phyloP scores from a whole-genome alignment of 208 protist genomes.

The Histomonas meleagridis region DNA sequence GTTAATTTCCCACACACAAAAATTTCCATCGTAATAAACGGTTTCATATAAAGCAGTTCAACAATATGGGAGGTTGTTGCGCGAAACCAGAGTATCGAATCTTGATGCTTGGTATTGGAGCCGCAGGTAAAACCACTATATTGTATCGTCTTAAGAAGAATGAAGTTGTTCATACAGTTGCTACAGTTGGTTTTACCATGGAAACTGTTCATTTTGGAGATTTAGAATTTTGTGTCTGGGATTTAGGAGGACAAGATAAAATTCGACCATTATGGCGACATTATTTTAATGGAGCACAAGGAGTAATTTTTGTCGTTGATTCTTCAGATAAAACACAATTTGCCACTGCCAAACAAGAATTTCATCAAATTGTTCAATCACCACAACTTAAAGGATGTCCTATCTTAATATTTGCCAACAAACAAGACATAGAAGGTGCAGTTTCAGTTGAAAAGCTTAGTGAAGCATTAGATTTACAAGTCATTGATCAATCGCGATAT shows the following conservation, averaged over 20 bases:
- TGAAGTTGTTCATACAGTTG: slow-evolving; percentile 77
- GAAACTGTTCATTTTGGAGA: slow-evolving; percentile 66
- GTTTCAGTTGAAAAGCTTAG: slow-evolving; percentile 81
- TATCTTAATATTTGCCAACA: slow-evolving; percentile 94
- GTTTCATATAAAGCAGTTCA: no score
- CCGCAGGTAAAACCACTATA: slow-evolving; percentile 65
- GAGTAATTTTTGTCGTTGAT: slow-evolving; percentile 91
- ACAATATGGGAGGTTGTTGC: no score
- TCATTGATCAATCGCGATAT: slow-evolving; percentile 71
- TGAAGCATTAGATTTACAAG: slow-evolving; percentile 74
- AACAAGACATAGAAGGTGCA: slow-evolving; percentile 91
- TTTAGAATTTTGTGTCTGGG: slow-evolving; percentile 78
- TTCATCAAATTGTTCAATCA: slow-evolving; percentile 77
- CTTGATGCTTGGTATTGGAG: slow-evolving; percentile 44
- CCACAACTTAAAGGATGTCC: slow-evolving; percentile 80
- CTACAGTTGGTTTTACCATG: slow-evolving; percentile 77
- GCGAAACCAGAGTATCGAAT: no score
- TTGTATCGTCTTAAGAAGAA: slow-evolving; percentile 85
- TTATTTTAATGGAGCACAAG: slow-evolving; percentile 83
- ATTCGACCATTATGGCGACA: slow-evolving; percentile 83
- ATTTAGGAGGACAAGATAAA: slow-evolving; percentile 86
- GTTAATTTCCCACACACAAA: no score
- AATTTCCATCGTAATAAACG: no score
- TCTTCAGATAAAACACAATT: slow-evolving; percentile 76
- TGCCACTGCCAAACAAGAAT: slow-evolving; percentile 49